Base-by-base conservation (phyloP, 2,329 filamentous ascomycete species). In the Rutstroemia sydowiana region DNA sequence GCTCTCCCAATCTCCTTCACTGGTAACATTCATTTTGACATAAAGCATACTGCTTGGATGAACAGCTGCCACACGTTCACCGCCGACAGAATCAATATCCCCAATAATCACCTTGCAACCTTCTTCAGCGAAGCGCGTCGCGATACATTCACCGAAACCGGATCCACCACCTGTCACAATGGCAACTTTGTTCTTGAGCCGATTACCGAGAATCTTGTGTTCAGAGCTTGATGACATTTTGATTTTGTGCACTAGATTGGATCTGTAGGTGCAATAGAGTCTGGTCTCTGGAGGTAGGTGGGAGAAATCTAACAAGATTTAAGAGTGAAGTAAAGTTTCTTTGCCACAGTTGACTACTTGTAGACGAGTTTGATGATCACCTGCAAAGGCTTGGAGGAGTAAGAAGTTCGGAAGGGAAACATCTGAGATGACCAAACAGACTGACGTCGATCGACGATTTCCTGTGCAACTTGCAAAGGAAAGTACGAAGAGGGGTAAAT, bases 141-240 rank as follows among this genome's bases (percentile, higher is more conserved):
- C 76, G 48, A 85, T 84, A 31, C 75, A 80, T 51, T 75, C 78
- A 50, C 82, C 82, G 58, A 86, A 86, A 2, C 82, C 82, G 10
- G 77, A 79, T 2, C 78, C 81, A 7, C 72, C 81, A 44, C 82
- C 79, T 13, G 78, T 81, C 20, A 81, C 73, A 48, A 81, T 74
- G 50, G 77, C 77, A 7, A 80, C 75, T 63, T 79, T 80, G 58
- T 72, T 73, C 48, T 73, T 65, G 39, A 80, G 70, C 56, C 74
- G 69, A 57, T 13, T 56, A 26, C 58, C 57, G 32, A 63, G 53
- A 16, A 58, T 30, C 37, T 57, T 59, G 26, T 45, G 48, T 39
- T 58, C 58, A 26, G 39, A 4, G 4, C 10, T 10, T 3, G 51
- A 45, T 14, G 50, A 30, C 55, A 60, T 60, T 42, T 43, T 57